Conservation (phyloP, 345 rosid species). For the Eucalyptus leucophloia region DNA sequence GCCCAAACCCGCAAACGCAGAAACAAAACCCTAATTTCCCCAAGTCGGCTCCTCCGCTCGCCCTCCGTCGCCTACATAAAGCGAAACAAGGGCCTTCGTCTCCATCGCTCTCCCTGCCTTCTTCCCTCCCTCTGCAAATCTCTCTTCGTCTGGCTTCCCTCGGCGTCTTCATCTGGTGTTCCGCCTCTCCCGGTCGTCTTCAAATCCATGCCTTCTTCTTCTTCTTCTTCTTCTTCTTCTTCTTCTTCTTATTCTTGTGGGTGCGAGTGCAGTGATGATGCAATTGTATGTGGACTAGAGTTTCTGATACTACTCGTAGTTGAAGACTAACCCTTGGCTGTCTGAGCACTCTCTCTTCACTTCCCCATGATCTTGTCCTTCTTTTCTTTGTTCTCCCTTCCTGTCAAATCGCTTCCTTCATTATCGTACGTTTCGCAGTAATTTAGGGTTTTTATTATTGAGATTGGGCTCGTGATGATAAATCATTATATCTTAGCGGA, state of each 20-base stretch:
- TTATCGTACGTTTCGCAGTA: neutral
- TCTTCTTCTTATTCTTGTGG: neutral
- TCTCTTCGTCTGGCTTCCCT: neutral
- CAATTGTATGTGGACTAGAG: constrained; percentile 84
- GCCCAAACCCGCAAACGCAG: neutral
- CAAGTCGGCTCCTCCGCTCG: neutral
- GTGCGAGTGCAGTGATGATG: constrained; percentile 52
- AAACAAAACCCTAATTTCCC: neutral
- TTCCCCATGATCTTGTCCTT: neutral
- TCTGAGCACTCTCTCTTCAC: constrained; percentile 52
- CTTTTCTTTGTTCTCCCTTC: neutral
- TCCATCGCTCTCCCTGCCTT: neutral
- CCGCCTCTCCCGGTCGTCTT: neutral
- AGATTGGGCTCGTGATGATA: constrained; percentile 73
- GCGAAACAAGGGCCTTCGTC: neutral
- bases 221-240: neutral
- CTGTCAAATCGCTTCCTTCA: neutral
- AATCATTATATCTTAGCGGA: constrained; percentile 75
- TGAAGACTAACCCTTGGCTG: constrained; percentile 99
- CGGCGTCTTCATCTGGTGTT: neutral
- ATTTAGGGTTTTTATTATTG: neutral
- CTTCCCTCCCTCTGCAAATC: neutral
- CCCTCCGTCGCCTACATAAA: neutral
- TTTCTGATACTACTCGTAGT: constrained; percentile 65
- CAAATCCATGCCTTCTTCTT: neutral